Evolutionary conservation across 2,329 filamentous ascomycete genomes (phyloP).

Genomic region (Aspergillus melleus): DNA sequence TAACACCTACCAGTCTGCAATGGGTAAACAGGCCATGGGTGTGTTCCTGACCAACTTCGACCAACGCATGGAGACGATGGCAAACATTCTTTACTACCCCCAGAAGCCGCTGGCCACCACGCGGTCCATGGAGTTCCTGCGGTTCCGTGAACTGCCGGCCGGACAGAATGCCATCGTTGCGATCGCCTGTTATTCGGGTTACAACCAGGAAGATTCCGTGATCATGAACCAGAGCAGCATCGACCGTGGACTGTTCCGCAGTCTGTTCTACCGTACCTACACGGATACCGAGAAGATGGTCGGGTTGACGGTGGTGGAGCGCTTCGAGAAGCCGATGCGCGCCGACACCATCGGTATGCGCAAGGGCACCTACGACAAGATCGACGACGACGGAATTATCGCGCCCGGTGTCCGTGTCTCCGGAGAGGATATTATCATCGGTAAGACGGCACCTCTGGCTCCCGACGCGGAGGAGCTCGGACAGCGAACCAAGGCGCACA

Average conservation of each 20-base stretch:
- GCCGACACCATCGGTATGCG: slow-evolving; percentile 88
- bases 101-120: slow-evolving; percentile 97
- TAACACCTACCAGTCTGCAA: slow-evolving; percentile 99
- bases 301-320: slow-evolving; percentile 86
- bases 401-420: slow-evolving; percentile 91
- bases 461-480: slow-evolving; percentile 92
- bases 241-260: slow-evolving; percentile 94
- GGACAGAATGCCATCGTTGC: slow-evolving; percentile 98
- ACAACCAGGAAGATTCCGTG: slow-evolving; percentile 99
- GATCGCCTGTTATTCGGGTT: slow-evolving; percentile 95
- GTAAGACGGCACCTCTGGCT: slow-evolving; percentile 93
- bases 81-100: slow-evolving; percentile 97
- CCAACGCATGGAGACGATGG: slow-evolving; percentile 98
- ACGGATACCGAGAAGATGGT: slow-evolving; percentile 96
- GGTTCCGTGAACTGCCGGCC: slow-evolving; percentile 94
- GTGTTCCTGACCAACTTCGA: slow-evolving; percentile 97
- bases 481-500: slow-evolving; percentile 83
- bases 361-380: slow-evolving; percentile 94
- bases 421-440: slow-evolving; percentile 98
- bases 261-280: slow-evolving; percentile 96
- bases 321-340: slow-evolving; percentile 92
- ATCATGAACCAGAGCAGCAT: slow-evolving; percentile 99
- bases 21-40: slow-evolving; percentile 99
- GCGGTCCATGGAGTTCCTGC: slow-evolving; percentile 96
- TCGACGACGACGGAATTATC: slow-evolving; percentile 94